These are phyloP conservation scores for Euphorbia schlechtendalii DNA, from an alignment of 441 rosid genomes.

Conservation along the genomic window DNA sequence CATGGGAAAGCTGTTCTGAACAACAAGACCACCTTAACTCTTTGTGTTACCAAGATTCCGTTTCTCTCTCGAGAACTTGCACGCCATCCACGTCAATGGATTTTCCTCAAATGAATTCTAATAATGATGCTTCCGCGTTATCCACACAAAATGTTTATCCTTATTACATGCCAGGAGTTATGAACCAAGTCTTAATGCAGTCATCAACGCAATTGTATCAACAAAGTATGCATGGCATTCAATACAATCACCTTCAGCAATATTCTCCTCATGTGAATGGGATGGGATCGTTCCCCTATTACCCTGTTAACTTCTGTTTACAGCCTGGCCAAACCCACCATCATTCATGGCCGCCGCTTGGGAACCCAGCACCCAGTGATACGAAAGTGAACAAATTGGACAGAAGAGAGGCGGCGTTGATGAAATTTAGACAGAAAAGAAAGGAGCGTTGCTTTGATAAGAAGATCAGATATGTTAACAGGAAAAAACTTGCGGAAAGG, in stretches of 20 bases:
- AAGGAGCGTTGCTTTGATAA: conserved; percentile 92
- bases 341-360: conserved; percentile 61
- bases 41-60: conserved; percentile 39
- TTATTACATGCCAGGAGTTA: conserved; percentile 62
- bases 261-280: conserved; percentile 50
- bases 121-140: conserved; percentile 39
- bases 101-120: conserved; percentile 40
- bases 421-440: conserved; percentile 87
- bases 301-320: conserved; percentile 54
- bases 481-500: conserved; percentile 89
- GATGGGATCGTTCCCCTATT: conserved; percentile 64
- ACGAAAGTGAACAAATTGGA: conserved; percentile 53
- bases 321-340: conserved; percentile 55
- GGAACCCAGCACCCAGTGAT: conserved; percentile 43
- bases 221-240: conserved; percentile 45
- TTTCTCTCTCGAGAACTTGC: conserved; percentile 51
- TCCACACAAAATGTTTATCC: conserved; percentile 48
- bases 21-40: conserved; percentile 61
- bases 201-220: conserved; percentile 53
- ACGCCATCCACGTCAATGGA: conserved; percentile 54
- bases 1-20: conserved; percentile 48
- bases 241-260: conserved; percentile 60
- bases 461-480: conserved; percentile 85
- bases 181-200: conserved; percentile 68
- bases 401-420: conserved; percentile 84